These are phyloP conservation scores for Nothopassalora personata DNA, from an alignment of 2,329 filamentous ascomycete species.

Conservation along the genomic window DNA sequence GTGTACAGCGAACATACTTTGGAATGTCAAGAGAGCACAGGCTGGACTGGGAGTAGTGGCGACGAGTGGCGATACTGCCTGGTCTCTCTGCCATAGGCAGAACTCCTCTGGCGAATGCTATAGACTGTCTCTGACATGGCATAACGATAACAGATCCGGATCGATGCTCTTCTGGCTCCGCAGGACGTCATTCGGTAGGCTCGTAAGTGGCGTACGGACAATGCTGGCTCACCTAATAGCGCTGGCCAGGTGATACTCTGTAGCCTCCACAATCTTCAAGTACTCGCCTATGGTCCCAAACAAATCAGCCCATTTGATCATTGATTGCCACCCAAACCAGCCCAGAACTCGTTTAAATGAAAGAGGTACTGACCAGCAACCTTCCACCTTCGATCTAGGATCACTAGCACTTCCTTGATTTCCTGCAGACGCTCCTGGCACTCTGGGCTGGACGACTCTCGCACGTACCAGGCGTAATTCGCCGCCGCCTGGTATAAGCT, in stretches of 20 bases:
- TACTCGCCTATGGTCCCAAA: conserved; percentile 17
- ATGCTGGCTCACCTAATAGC: conserved; percentile 11
- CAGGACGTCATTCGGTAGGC: not conserved
- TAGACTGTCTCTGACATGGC: conserved; percentile 1
- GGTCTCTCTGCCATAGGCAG: too few species aligned
- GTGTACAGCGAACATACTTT: too few species aligned
- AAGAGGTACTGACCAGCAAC: conserved; percentile 24
- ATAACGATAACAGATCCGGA: conserved; percentile 2
- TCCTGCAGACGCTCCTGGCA: conserved; percentile 18
- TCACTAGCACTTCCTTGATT: conserved; percentile 22
- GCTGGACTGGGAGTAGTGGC: too few species aligned
- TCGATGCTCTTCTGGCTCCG: conserved; percentile 5
- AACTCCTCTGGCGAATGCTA: too few species aligned
- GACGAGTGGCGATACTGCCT: too few species aligned
- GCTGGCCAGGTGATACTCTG: conserved; percentile 20
- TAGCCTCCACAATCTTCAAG: conserved; percentile 18
- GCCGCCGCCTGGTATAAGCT: conserved; percentile 34
- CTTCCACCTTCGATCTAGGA: conserved; percentile 22
- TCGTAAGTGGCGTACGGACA: not conserved
- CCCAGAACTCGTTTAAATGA: conserved; percentile 10
- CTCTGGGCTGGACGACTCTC: conserved; percentile 28
- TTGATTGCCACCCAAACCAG: not conserved
- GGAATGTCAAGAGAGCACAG: too few species aligned
- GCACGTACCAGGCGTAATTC: conserved; percentile 32
- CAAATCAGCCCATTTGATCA: not conserved